Conservation (phyloP, 495 filamentous ascomycete species). For the Trichoderma reesei region DNA sequence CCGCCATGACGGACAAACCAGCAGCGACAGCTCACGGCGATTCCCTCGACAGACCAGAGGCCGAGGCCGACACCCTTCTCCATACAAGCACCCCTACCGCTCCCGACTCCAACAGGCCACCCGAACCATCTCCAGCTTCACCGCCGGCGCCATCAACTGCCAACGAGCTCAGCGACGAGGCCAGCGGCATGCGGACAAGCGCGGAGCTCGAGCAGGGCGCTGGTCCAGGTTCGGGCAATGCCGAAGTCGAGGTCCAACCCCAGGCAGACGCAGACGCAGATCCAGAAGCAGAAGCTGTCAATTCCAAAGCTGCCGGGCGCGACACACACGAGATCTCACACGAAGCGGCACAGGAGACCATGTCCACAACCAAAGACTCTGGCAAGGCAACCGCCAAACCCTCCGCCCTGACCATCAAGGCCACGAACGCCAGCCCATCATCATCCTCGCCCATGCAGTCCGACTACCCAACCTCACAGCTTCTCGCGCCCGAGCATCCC, state of each 20-base stretch:
- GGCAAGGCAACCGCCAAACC: neutral
- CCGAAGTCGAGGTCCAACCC: too few species aligned
- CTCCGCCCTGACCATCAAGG: neutral
- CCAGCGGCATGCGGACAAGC: neutral
- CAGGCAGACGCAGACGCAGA: neutral
- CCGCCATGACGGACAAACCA: neutral
- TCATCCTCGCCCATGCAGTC: neutral
- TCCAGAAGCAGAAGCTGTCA: too few species aligned
- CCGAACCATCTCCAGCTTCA: neutral
- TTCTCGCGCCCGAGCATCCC: conserved; percentile 29
- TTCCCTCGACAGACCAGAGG: too few species aligned
- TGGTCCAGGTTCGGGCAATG: neutral
- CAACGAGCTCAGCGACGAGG: neutral
- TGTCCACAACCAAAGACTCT: neutral
- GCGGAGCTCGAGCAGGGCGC: neutral
- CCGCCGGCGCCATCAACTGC: neutral
- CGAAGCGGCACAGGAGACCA: neutral
- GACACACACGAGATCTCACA: neutral
- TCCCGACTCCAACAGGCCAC: neutral
- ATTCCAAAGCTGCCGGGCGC: neutral
- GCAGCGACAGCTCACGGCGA: neutral
- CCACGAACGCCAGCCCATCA: neutral
- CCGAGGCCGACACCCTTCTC: too few species aligned
- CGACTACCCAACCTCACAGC: conserved; percentile 20
- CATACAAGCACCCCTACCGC: neutral